Conservation (phyloP, 116 monocot genomes). For the Iris pallida region DNA sequence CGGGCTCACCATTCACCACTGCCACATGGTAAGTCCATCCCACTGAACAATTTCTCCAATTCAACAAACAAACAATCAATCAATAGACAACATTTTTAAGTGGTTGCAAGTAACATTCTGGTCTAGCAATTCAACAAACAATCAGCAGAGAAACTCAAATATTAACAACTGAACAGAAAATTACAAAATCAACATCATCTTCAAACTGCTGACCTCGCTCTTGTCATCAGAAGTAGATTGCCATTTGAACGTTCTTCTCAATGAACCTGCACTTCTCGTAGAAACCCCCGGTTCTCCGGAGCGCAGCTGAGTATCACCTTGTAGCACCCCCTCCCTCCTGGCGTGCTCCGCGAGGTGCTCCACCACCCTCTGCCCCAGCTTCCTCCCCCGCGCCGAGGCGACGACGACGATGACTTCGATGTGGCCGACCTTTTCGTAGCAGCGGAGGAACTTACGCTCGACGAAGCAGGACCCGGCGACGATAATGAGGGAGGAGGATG, state of each 20-base stretch:
- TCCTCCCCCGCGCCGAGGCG: conserved; percentile 57
- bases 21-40: too few relatives aligned
- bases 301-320: conserved; percentile 83
- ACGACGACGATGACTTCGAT: conserved; percentile 94
- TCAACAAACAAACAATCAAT: too few relatives aligned
- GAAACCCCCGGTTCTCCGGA: conserved; percentile 44
- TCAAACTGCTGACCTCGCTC: too few relatives aligned
- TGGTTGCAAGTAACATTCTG: too few relatives aligned
- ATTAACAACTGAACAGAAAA: too few relatives aligned
- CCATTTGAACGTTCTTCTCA: conserved; percentile 90
- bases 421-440: conserved; percentile 82
- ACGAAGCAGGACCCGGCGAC: conserved; percentile 72
- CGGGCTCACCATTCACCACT: too few relatives aligned
- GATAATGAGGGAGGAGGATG: conserved; percentile 29
- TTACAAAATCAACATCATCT: too few relatives aligned
- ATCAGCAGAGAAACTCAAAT: too few relatives aligned
- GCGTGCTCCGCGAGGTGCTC: conserved; percentile 49
- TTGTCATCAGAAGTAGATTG: conserved; percentile 56
- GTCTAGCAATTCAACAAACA: too few relatives aligned
- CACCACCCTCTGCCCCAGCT: conserved; percentile 65
- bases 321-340: conserved; percentile 52
- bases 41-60: too few relatives aligned
- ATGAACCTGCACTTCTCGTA: conserved; percentile 68
- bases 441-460: conserved; percentile 81
- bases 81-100: too few relatives aligned